Conservation (phyloP, 2,329 filamentous ascomycete genomes). For the Neodidymelliopsis sp. region DNA sequence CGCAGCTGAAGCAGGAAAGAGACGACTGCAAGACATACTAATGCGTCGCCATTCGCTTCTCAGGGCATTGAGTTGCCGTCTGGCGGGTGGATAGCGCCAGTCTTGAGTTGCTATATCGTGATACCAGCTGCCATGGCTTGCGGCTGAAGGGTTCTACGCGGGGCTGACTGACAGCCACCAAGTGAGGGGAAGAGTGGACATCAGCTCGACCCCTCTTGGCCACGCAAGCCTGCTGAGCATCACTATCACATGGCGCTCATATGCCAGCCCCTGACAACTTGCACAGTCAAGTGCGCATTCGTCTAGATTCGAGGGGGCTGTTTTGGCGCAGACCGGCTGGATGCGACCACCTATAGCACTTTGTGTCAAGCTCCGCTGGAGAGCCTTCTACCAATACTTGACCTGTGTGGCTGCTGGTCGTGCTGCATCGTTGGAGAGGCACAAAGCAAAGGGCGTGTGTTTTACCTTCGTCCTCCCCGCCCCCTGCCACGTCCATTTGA, state of each 20-base stretch:
- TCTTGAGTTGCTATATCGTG: not conserved
- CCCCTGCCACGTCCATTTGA: slow-evolving; percentile 36
- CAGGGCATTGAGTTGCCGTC: too few species aligned
- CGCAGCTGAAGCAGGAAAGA: too few species aligned
- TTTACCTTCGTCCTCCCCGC: slow-evolving; percentile 31
- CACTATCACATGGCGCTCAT: not conserved
- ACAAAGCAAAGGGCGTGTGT: not conserved
- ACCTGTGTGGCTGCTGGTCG: not conserved
- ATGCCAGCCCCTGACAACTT: not conserved
- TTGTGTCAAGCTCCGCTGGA: not conserved
- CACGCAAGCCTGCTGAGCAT: not conserved
- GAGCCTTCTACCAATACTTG: not conserved
- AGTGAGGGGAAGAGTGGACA: slow-evolving; percentile 3
- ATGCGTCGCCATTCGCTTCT: not conserved
- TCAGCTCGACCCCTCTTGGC: slow-evolving; percentile 4
- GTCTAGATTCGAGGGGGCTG: not conserved
- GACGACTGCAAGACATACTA: too few species aligned
- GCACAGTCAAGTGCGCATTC: not conserved
- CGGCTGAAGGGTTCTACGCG: slow-evolving; percentile 2
- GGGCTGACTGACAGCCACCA: not conserved
- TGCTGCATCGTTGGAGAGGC: not conserved
- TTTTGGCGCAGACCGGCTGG: not conserved
- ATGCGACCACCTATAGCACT: not conserved
- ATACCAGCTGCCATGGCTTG: slow-evolving; percentile 5
- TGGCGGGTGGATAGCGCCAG: not conserved